Base-by-base conservation (phyloP, 768 basidiomycete species). In the Podaxis rugospora region DNA sequence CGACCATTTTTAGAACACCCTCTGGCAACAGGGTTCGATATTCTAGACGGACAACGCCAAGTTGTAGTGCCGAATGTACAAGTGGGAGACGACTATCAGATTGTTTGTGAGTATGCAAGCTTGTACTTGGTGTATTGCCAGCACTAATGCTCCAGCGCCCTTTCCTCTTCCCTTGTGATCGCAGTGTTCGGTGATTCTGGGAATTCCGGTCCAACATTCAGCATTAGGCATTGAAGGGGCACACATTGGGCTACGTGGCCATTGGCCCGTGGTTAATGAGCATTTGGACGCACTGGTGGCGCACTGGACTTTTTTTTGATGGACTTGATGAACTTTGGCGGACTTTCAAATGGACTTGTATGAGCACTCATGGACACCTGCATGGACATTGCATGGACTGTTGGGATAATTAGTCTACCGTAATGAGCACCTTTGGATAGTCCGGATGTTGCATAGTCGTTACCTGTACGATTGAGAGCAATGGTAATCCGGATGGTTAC, bases 121-220 rank as follows among this genome's bases (percentile, higher is more conserved):
- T 18, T 44, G 40, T 16, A 0, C n/a, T 16, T 13, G 40, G 14
- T 42, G 14, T 21, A 18, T 44, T 44, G 18, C 16, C 42, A 44
- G n/a, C 18, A 9, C 9, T 44, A 14, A 44, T 44, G 42, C 42
- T 44, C n/a, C 42, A 44, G 36, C 27, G 37, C 14, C n/a, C n/a
- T n/a, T n/a, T n/a, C n/a, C 37, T 55, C 51, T n/a, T 32, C 18
- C 11, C 9, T 40, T 16, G 4, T 2, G n/a, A 10, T 10, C 18
- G n/a, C n/a, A 74, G 73, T 76, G 50, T 71, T 75, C 36, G 75
- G 76, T 13, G 72, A 76, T 55, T 75, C 75, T 1, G 76, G 73
- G 27, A 76, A 76, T 52, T 71, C 68, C 55, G 74, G 74, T 58
- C 69, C 68, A n/a, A 14, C 44, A 13, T 75, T 76, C 65, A 16